Evolutionary conservation across 2,329 filamentous ascomycete genomes (phyloP).

Genomic region (Dactylellina cionopaga): DNA sequence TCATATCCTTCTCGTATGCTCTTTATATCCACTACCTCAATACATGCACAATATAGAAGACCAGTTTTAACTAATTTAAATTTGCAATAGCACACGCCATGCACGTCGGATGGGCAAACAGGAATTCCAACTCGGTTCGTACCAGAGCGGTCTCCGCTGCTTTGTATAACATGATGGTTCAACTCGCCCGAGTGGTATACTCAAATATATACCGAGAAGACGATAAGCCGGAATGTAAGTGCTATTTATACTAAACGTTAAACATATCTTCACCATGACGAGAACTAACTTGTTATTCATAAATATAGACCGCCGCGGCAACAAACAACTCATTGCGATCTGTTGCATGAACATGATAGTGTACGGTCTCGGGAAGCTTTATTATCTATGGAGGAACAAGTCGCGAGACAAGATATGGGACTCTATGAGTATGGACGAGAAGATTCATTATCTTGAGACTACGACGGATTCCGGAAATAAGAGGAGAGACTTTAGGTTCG

Average conservation of each 20-base stretch:
- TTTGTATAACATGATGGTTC: conserved; percentile 70
- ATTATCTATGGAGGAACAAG: conserved; percentile 67
- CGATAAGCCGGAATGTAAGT: conserved; percentile 65
- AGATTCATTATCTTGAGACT: conserved; percentile 64
- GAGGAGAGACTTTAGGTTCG: conserved; percentile 63
- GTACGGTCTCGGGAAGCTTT: conserved; percentile 66
- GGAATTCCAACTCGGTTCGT: conserved; percentile 71
- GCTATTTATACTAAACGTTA: no score
- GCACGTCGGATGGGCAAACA: conserved; percentile 70
- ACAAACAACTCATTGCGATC: conserved; percentile 66
- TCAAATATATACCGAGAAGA: conserved; percentile 67
- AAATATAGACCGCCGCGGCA: conserved; percentile 65
- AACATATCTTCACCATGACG: background rate
- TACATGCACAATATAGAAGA: no score
- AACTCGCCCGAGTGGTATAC: conserved; percentile 58
- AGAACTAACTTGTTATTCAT: no score
- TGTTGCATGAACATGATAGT: conserved; percentile 65
- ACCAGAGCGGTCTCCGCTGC: conserved; percentile 72
- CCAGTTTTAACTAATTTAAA: background rate
- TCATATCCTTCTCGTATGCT: conserved; percentile 68
- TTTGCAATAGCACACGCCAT: conserved; percentile 65
- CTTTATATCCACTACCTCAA: no score
- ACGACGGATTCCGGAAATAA: conserved; percentile 64
- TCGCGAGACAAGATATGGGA: conserved; percentile 65
- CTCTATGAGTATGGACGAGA: conserved; percentile 64